Evolutionary conservation across 371 early-diverging fungal genomes (phyloP), one percentile per base, ranked within the genome.

Genomic region (Mucor velutinosus): DNA sequence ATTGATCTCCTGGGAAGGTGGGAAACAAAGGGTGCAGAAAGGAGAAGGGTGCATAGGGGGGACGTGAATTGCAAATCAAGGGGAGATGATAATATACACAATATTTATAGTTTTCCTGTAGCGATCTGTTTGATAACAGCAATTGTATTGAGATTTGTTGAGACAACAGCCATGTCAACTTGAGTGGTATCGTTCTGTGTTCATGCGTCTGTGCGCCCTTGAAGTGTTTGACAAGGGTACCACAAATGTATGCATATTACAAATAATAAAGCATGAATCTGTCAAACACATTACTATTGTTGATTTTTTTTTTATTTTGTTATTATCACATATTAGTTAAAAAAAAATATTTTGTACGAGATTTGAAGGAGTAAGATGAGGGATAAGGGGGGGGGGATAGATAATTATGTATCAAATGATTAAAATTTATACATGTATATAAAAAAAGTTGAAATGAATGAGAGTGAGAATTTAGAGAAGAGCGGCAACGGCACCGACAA

Each of bases 401-500:
- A 53, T 53, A 53, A 53, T 27, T 59, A 58, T 59, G 39, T 23
- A 59, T 21, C 56, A 7, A 57, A 33, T 33, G n/a, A 33, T 57
- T 57, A 33, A 57, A 30, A 27, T 60, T 60, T 39, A 43, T 60
- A 41, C 43, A 60, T 45, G 25, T 60, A 39, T 23, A 60, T 23
- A 39, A 49, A 23, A 49, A 43, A 43, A 7, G 29, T 23, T 33
- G 37, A 32, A 10, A 57, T 33, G 57, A 57, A 57, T 32, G n/a
- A 19, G 17, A 32, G 23, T 32, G 33, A 33, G 59, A 30, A 56
- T 62, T 62, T 67, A 67, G 43, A 67, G 45, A 32, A 67, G 53
- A 41, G 67, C 62, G 25, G 67, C 55, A 41, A 57, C 45, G 32
- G 58, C 69, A 47, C 63, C 62, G n/a, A 29, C 63, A 35, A 63